phyloP scores from a whole-genome alignment of 257 asterid species.

The Solanum piurae region DNA sequence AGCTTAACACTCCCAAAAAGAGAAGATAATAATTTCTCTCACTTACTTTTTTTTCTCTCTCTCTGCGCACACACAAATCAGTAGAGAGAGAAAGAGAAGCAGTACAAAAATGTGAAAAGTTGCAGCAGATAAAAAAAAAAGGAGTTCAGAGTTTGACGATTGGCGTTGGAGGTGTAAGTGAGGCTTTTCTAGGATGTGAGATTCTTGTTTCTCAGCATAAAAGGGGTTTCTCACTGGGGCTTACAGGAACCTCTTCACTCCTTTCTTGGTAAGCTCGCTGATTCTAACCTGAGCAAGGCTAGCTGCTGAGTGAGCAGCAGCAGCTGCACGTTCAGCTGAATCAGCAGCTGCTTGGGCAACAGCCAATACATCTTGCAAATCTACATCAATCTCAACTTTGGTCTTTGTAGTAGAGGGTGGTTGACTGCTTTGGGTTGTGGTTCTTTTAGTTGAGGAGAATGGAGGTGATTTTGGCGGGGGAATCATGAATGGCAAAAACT shows the following conservation, averaged over 20 bases:
- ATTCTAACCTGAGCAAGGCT: conserved; percentile 69
- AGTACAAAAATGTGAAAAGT: conserved; percentile 35
- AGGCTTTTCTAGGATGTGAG: conserved; percentile 11
- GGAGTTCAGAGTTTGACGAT: conserved; percentile 17
- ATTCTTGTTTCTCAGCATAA: conserved; percentile 20
- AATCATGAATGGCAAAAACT: conserved; percentile 14
- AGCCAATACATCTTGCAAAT: conserved; percentile 72
- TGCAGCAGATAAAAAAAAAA: conserved; percentile 27
- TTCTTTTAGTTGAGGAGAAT: conserved; percentile 10
- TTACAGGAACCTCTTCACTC: conserved; percentile 16
- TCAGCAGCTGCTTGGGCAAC: conserved; percentile 92
- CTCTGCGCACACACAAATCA: conserved; percentile 12
- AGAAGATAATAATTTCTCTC: conserved; percentile 23
- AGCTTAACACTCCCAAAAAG: conserved; percentile 58
- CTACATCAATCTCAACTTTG: conserved; percentile 22
- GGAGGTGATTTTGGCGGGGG: conserved; percentile 44
- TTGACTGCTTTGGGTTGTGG: background rate
- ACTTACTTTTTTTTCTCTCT: conserved; percentile 12
- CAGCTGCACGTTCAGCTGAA: conserved; percentile 82
- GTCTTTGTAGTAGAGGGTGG: conserved; percentile 21
- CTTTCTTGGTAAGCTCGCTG: conserved; percentile 46
- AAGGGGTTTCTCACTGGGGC: conserved; percentile 38
- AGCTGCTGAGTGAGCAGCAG: conserved; percentile 94
- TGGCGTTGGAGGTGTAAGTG: conserved; percentile 18
- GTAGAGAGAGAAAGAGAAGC: conserved; percentile 19